These are phyloP conservation scores for Aspergillus transmontanensis DNA, from an alignment of 2,329 filamentous ascomycete species.

Conservation along the genomic window DNA sequence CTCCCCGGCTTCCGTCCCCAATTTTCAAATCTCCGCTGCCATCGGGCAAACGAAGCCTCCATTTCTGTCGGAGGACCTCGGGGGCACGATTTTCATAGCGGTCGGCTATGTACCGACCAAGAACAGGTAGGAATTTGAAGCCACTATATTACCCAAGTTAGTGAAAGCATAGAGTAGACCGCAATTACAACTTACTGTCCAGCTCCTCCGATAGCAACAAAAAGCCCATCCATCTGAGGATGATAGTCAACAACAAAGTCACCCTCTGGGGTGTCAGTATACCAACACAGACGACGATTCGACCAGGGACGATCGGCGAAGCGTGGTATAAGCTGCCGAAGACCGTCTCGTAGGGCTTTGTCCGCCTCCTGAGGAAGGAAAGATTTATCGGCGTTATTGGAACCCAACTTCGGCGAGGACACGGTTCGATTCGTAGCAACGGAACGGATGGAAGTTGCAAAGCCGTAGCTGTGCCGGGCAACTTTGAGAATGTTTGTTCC, in stretches of 20 bases:
- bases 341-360: conserved; percentile 58
- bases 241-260: conserved; percentile 71
- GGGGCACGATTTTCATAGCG: conserved; percentile 12
- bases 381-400: conserved; percentile 41
- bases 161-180: not conserved
- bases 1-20: conserved; percentile 19
- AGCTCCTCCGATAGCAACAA: conserved; percentile 22
- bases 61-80: conserved; percentile 10
- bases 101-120: conserved; percentile 17
- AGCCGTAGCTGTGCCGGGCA: conserved; percentile 67
- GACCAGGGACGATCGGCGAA: conserved; percentile 60
- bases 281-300: conserved; percentile 70
- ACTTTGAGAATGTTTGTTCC: conserved; percentile 60
- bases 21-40: not conserved
- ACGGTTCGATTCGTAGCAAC: conserved; percentile 20
- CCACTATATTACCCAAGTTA: conserved; percentile 4
- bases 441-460: conserved; percentile 35
- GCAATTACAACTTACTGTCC: conserved; percentile 24
- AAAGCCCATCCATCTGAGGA: conserved; percentile 55
- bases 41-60: conserved; percentile 9
- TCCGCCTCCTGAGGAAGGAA: conserved; percentile 56
- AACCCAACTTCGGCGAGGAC: conserved; percentile 40
- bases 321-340: conserved; percentile 63
- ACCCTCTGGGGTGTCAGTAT: conserved; percentile 68
- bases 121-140: conserved; percentile 21